Evolutionary conservation across 2,329 filamentous ascomycete genomes (phyloP).

Genomic region (Aspergillus sp.): DNA sequence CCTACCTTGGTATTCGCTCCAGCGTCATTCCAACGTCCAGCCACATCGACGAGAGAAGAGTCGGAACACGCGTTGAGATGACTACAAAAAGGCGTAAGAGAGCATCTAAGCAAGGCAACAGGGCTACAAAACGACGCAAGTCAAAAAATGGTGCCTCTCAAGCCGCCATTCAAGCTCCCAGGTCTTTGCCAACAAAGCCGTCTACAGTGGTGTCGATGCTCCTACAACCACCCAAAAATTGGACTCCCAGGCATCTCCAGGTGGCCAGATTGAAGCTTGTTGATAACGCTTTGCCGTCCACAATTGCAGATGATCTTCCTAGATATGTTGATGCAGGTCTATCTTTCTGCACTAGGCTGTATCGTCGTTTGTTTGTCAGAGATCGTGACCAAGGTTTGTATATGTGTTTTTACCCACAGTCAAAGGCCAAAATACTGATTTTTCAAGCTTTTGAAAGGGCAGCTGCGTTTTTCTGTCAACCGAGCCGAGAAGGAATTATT

Average conservation of each 20-base stretch:
- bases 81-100: neutral
- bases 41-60: too few species aligned
- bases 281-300: neutral
- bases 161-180: neutral
- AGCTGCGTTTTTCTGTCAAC: neutral
- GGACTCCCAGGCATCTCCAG: neutral
- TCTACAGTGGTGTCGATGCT: neutral
- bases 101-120: neutral
- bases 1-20: too few species aligned
- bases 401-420: neutral
- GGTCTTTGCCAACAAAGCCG: neutral
- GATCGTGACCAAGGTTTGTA: neutral
- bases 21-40: too few species aligned
- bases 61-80: neutral
- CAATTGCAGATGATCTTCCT: neutral
- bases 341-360: neutral
- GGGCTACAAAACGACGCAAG: neutral
- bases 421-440: neutral
- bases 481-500: neutral
- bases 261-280: neutral
- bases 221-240: neutral
- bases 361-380: neutral
- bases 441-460: neutral
- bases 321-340: neutral
- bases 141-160: neutral